These are phyloP conservation scores for Murraya koenigii DNA, from an alignment of 345 rosid genomes.

Conservation along the genomic window DNA sequence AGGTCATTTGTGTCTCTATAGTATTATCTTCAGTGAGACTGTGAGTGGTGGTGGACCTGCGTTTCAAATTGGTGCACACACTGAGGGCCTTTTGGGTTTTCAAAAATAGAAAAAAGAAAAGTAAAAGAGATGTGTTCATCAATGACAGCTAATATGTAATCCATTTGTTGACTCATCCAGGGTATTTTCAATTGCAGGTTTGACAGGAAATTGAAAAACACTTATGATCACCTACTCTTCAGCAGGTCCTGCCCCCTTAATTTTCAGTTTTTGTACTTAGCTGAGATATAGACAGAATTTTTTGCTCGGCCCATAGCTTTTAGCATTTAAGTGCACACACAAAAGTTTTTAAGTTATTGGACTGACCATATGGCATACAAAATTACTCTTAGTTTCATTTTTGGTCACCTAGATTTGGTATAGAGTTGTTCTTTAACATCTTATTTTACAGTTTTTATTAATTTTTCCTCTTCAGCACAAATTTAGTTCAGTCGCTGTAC, in stretches of 20 bases:
- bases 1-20: neutral
- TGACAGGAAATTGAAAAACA: constrained; percentile 83
- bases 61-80: neutral
- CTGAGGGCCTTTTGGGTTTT: neutral
- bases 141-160: neutral
- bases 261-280: neutral
- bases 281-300: neutral
- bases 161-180: neutral
- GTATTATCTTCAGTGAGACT: neutral
- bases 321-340: neutral
- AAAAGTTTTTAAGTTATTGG: neutral
- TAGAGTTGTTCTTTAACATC: neutral
- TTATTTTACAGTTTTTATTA: neutral
- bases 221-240: constrained; percentile 87
- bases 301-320: neutral
- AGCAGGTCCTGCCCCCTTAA: constrained; percentile 62
- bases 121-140: neutral
- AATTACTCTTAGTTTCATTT: neutral
- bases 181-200: constrained; percentile 57
- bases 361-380: neutral
- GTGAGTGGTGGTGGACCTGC: neutral
- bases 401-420: neutral
- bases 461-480: neutral
- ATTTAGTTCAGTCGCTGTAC: neutral
- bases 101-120: neutral